Base-by-base conservation (phyloP, 768 basidiomycete species). In the Rhodotorula toruloides region DNA sequence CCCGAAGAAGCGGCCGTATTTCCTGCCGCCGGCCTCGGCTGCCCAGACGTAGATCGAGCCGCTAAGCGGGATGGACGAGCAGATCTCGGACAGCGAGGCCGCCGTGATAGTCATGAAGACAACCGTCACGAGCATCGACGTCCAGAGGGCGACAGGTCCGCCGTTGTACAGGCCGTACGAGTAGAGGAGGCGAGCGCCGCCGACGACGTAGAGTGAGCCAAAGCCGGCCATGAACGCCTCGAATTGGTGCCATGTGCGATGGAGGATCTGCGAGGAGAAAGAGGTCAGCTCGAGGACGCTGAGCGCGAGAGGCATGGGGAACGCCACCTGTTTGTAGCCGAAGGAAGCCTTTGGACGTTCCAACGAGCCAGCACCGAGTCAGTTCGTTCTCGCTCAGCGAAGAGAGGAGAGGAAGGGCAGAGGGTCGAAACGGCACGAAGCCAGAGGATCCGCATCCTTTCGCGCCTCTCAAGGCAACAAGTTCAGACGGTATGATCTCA, bases 401-500 rank as follows among this genome's bases (percentile, higher is more conserved):
- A 50, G 79, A 70, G 71, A 74, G 76, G 69, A 42, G 81, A 89
- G 78, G 90, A 87, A 81, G 19, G 27, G 16, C 14, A n/a, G 58
- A 21, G n/a, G 29, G 31, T n/a, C n/a, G n/a, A n/a, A 31, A 65
- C 44, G 57, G n/a, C 3, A 39, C 25, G 8, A 39, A 19, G 44
- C 14, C 55, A 36, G 37, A 21, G 49, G 25, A 62, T 60, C 61
- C 87, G 74, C 89, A 54, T 92, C 89, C 89, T 90, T 91, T 89
- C 90, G 91, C 90, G 90, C 89, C 88, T 90, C 83, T 91, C 60
- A 90, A n/a, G 22, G 90, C 87, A 83, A 89, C 91, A 92, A 89
- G 90, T 91, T 91, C 88, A 79, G 84, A 86, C 91, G 90, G 90
- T 92, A 84, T 92, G 66, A 88, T 92, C 91, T 93, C 90, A 92